Conservation (phyloP, 1,284 basidiomycete species). For the Boletellus dicymbophilus region DNA sequence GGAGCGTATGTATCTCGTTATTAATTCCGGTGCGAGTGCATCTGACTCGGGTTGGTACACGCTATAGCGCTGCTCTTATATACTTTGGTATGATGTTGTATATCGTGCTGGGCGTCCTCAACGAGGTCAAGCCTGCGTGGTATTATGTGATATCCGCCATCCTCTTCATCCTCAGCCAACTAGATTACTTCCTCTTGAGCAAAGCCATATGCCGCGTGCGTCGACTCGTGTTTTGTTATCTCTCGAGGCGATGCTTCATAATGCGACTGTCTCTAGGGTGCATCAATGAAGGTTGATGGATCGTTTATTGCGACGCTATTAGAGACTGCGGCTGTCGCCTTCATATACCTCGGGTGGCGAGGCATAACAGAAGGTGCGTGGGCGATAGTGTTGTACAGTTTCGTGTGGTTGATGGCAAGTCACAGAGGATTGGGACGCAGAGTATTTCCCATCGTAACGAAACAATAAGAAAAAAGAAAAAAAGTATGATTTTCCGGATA, state of each 20-base stretch:
- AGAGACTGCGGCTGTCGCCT: constrained; percentile 70
- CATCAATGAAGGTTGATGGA: constrained; percentile 71
- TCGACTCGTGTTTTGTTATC: constrained; percentile 9
- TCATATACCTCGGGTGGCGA: constrained; percentile 77
- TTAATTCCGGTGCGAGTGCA: not conserved
- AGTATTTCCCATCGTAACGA: constrained; percentile 29
- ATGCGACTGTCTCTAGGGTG: constrained; percentile 41
- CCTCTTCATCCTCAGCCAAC: constrained; percentile 74
- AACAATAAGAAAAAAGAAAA: constrained; percentile 3
- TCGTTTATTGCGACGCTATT: constrained; percentile 80
- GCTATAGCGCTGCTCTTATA: constrained; percentile 57
- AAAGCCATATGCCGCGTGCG: constrained; percentile 76
- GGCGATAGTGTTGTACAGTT: not conserved
- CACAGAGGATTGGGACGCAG: constrained; percentile 34
- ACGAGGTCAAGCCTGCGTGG: constrained; percentile 72
- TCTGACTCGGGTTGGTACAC: constrained; percentile 4
- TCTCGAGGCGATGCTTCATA: constrained; percentile 8
- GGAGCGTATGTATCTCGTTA: constrained; percentile 47
- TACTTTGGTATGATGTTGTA: constrained; percentile 76
- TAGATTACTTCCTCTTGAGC: constrained; percentile 77
- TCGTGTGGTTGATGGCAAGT: constrained; percentile 3
- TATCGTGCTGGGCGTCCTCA: constrained; percentile 70
- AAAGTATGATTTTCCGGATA: not conserved
- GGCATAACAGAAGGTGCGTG: constrained; percentile 81
- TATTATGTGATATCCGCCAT: constrained; percentile 66